phyloP scores from a whole-genome alignment of 2,329 filamentous ascomycete species.

The Iodosphaeria phyllophila region DNA sequence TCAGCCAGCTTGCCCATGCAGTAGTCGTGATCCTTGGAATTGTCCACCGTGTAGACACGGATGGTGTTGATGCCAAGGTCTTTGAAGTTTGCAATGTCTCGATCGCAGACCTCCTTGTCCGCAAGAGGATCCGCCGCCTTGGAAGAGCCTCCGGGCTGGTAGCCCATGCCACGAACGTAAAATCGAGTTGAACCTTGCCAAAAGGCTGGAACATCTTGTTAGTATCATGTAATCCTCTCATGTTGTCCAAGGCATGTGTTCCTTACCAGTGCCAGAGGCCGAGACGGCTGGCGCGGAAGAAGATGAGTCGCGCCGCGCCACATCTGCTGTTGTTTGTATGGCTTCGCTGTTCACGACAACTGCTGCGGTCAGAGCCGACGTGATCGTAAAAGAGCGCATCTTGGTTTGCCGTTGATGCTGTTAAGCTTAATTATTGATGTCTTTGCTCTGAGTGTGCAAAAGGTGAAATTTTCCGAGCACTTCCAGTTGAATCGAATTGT shows the following conservation, averaged over 20 bases:
- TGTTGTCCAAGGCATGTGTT: not conserved
- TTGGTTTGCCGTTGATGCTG: conserved; percentile 9
- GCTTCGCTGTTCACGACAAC: conserved; percentile 26
- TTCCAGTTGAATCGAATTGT: conserved; percentile 3
- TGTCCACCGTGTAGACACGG: conserved; percentile 86
- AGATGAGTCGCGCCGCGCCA: conserved; percentile 31
- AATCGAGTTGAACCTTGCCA: conserved; percentile 33
- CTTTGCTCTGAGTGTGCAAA: not conserved
- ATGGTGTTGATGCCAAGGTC: conserved; percentile 78
- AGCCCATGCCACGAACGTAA: conserved; percentile 41
- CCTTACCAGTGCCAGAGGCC: conserved; percentile 36
- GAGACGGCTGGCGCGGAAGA: conserved; percentile 29
- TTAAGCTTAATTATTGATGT: conserved; percentile 1
- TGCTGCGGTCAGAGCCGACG: conserved; percentile 28
- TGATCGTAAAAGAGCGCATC: conserved; percentile 30
- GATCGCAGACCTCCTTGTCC: conserved; percentile 48
- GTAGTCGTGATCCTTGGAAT: conserved; percentile 59
- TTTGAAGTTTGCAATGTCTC: conserved; percentile 68
- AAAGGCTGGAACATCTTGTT: conserved; percentile 25
- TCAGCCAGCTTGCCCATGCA: conserved; percentile 71
- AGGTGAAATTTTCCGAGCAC: conserved; percentile 3
- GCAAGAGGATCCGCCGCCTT: conserved; percentile 54
- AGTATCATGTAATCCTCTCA: conserved; percentile 3
- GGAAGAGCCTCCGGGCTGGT: conserved; percentile 42
- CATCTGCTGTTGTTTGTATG: conserved; percentile 26